Percentiles rank a stretch among this genome's conserved stretches.
phyloP scores from a whole-genome alignment of 768 basidiomycete genomes.

The Daedaleopsis nitida region DNA sequence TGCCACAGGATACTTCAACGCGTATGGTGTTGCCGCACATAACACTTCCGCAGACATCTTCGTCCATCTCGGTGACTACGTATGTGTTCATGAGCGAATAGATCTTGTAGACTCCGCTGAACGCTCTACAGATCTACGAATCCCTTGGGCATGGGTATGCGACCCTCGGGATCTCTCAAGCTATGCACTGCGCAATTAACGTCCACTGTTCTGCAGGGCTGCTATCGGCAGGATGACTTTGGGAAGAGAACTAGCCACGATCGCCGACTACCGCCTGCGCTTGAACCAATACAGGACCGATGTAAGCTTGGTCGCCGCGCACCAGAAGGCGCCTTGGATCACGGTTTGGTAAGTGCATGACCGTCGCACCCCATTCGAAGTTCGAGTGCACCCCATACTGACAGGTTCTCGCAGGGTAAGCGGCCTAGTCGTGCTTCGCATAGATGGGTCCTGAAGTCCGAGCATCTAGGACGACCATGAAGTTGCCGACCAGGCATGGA shows the following conservation, averaged over 20 bases:
- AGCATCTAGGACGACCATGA: constrained; percentile 51
- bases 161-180: neutral
- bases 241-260: constrained; percentile 57
- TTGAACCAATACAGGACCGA: constrained; percentile 57
- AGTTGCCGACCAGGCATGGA: constrained; percentile 60
- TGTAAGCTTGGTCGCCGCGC: constrained; percentile 45
- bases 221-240: constrained; percentile 51
- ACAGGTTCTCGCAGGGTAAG: neutral
- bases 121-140: constrained; percentile 48
- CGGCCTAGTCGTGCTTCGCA: neutral
- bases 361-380: neutral
- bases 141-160: constrained; percentile 37
- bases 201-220: constrained; percentile 35
- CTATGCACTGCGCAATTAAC: neutral
- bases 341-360: constrained; percentile 45
- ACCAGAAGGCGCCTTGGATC: constrained; percentile 56
- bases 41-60: constrained; percentile 55
- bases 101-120: neutral
- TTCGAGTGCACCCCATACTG: neutral
- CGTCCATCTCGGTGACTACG: constrained; percentile 62
- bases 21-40: constrained; percentile 58
- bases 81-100: constrained; percentile 26
- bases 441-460: neutral
- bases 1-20: constrained; percentile 56
- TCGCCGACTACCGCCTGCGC: constrained; percentile 58